Evolutionary conservation across 192 early-diverging fungal genomes (phyloP), one percentile per base, ranked within the genome.

Genomic region (Phycomyces nitens): DNA sequence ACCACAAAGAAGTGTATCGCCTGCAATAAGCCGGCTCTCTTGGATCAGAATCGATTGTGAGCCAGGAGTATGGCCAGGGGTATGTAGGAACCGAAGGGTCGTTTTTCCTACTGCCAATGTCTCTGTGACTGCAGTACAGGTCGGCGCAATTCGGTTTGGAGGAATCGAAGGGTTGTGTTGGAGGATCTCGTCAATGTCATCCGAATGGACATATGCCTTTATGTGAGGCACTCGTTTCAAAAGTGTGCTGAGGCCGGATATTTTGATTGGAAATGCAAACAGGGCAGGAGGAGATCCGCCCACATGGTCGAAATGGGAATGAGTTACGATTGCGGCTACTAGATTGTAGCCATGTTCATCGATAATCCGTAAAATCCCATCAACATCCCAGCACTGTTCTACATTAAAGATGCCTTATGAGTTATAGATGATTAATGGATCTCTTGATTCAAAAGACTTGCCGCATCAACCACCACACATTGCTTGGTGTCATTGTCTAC

Each of bases 11-110:
- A 80, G 54, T 15, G 92, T 94, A 66, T 97, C 95, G 14, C 94
- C 94, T 29, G 87, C 88, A 42, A 97, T 78, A 65, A 97, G 76
- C 27, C 92, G 73, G 43, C 72, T 77, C 2, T 74, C 77, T 76
- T 92, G 93, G 7, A 96, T 80, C 47, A 95, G 47, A 18, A 97
- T 59, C 60, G 89, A 90, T 72, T 94, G 92, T 60, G 87, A 90
- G 9, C 95, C 95, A 3, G 86, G 84, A 23, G 95, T 91, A 68
- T 97, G 95, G 15, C 95, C 95, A 1, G 95, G 95, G n/a, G 91
- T 94, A 69, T 97, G 95, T 38, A 94, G 69, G 69, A 95, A 93
- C 58, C 77, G 63, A 20, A 96, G 66, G 0, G 82, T 84, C 14
- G 69, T 75, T 27, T 47, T 43, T 34, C 86, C 86, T 0, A 88